These are phyloP conservation scores for Cytospora leucostoma DNA, from an alignment of 2,329 filamentous ascomycete species.

Conservation along the genomic window DNA sequence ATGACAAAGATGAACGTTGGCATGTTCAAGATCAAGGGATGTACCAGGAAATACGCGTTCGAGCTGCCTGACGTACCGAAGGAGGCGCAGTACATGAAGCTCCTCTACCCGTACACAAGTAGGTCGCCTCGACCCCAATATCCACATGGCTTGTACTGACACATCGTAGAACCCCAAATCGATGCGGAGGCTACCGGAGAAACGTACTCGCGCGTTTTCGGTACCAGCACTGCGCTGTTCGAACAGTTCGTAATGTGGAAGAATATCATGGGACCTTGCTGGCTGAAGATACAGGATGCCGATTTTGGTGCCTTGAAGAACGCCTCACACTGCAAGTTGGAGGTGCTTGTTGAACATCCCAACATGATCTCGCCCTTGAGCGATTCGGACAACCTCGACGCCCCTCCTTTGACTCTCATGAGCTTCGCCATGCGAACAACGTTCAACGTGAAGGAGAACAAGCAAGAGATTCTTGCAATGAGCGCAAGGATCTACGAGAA, in stretches of 20 bases:
- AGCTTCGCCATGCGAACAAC: conserved; percentile 85
- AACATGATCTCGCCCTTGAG: conserved; percentile 70
- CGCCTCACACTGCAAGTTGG: conserved; percentile 94
- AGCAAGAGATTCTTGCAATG: conserved; percentile 90
- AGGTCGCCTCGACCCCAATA: conserved; percentile 35
- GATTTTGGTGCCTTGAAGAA: conserved; percentile 86
- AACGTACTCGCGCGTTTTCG: conserved; percentile 93
- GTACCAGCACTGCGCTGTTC: conserved; percentile 89
- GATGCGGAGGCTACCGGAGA: conserved; percentile 73
- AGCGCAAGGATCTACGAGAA: conserved; percentile 93
- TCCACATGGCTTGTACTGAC: conserved; percentile 28
- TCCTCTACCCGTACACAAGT: conserved; percentile 93
- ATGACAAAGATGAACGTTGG: conserved; percentile 85
- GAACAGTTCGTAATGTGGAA: conserved; percentile 99
- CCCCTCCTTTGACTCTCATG: conserved; percentile 92
- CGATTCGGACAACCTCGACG: conserved; percentile 79
- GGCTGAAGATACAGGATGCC: conserved; percentile 86
- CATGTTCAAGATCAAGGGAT: conserved; percentile 92
- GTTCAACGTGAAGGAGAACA: conserved; percentile 90
- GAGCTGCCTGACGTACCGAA: conserved; percentile 85
- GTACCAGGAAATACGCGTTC: conserved; percentile 91
- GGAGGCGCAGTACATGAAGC: conserved; percentile 88
- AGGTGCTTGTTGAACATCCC: conserved; percentile 79
- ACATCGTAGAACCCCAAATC: conserved; percentile 60
- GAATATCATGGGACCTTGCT: conserved; percentile 98